Base-by-base conservation (phyloP, 768 basidiomycete genomes). In the Boletus vermiculosoides region DNA sequence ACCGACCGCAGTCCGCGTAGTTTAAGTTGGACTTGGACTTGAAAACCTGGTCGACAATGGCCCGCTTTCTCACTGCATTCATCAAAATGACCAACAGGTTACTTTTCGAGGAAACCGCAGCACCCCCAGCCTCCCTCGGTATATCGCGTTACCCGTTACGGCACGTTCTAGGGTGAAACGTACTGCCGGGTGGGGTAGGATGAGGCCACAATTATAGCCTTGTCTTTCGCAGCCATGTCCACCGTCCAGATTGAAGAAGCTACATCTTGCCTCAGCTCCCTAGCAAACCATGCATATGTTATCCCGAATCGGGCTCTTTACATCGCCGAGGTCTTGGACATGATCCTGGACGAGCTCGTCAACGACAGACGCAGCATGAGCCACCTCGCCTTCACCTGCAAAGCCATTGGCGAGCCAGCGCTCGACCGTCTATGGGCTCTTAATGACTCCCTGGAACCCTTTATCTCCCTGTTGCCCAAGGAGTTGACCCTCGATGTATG, bases 381-480 rank as follows among this genome's bases (percentile, higher is more conserved):
- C 25, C 55, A 34, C 58, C 56, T 66, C 23, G 65, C 64, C 12
- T 47, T 60, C 39, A 59, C 67, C n/a, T 67, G 64, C 59, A 69
- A 58, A 48, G 23, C 52, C 20, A 51, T 64, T 11, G 49, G 57
- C 5, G 66, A 61, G 20, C 66, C 58, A 15, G 55, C 61, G 0
- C 64, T 69, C 13, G 66, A 69, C 34, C 67, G 59, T 44, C 56
- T 69, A 3, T 67, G 67, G 65, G 55, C 54, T 15, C 57, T 64
- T 1, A 66, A 69, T 16, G 50, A 64, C 48, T 64, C 67, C 12
- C 34, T 69, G 46, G 67, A 67, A 22, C 67, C 67, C 8, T 67
- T 66, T 28, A 51, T 67, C 34, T 9, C 64, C 40, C 41, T 67
- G 28, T 42, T 69, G 41, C 67, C 67, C 4, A 42, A 39, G 9